phyloP scores from a whole-genome alignment of 1,139 yeast genomes.

The Scheffersomyces segobiensis region DNA sequence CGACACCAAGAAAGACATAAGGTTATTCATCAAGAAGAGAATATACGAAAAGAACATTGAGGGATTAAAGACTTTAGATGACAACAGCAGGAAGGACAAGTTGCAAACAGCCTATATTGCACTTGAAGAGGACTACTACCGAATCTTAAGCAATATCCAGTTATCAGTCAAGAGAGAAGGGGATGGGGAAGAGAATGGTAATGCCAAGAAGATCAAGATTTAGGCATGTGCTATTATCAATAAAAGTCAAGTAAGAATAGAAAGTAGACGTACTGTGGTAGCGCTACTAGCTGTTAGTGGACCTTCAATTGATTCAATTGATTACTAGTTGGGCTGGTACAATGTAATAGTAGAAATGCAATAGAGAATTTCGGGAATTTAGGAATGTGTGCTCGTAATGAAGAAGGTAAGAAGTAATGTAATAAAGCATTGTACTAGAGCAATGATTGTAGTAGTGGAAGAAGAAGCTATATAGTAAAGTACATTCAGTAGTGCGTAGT shows the following conservation, averaged over 20 bases:
- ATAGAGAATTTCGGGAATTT: too few relatives aligned
- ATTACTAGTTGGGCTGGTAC: too few relatives aligned
- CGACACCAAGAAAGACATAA: conserved; percentile 38
- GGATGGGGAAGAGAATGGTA: conserved; percentile 4
- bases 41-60: conserved; percentile 78
- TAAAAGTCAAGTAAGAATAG: background rate
- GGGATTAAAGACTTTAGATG: conserved; percentile 67
- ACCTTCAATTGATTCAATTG: too few relatives aligned
- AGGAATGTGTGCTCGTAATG: too few relatives aligned
- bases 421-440: too few relatives aligned
- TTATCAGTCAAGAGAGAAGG: conserved; percentile 18
- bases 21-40: conserved; percentile 70
- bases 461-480: too few relatives aligned
- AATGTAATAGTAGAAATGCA: too few relatives aligned
- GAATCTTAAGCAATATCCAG: conserved; percentile 47
- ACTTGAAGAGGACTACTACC: conserved; percentile 65
- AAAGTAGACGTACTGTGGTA: background rate
- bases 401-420: background rate
- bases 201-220: conserved; percentile 2
- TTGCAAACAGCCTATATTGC: conserved; percentile 74
- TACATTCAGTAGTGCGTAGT: background rate
- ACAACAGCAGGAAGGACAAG: conserved; percentile 61
- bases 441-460: too few relatives aligned
- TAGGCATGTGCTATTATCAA: background rate
- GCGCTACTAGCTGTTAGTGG: too few relatives aligned